These are phyloP conservation scores for Dioszegia hungarica DNA, from an alignment of 768 basidiomycete genomes.

Conservation along the genomic window DNA sequence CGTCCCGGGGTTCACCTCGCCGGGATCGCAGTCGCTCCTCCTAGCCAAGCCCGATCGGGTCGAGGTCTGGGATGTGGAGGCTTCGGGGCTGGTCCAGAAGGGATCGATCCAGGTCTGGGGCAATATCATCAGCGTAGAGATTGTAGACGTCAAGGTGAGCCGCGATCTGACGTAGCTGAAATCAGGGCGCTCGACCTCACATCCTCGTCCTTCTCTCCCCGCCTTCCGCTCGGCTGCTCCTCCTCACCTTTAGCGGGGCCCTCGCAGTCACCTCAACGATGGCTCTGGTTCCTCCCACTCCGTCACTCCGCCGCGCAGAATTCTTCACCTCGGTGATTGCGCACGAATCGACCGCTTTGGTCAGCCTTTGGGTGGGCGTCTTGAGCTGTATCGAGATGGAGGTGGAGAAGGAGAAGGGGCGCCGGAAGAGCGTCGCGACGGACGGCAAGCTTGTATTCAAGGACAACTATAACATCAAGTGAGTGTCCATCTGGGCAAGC, in stretches of 20 bases:
- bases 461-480: conserved; percentile 40
- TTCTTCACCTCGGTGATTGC: conserved; percentile 40
- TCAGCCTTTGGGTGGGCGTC: conserved; percentile 44
- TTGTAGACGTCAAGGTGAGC: conserved; percentile 32
- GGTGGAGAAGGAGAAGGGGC: conserved; percentile 38
- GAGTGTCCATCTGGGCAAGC: background rate
- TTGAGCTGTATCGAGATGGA: conserved; percentile 43
- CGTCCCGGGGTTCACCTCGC: conserved; percentile 18
- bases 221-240: conserved; percentile 41
- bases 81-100: conserved; percentile 24
- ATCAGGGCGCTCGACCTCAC: conserved; percentile 32
- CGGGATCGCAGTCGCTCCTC: conserved; percentile 27
- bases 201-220: conserved; percentile 40
- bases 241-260: conserved; percentile 23
- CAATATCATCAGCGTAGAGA: conserved; percentile 37
- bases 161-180: background rate
- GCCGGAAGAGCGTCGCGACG: background rate
- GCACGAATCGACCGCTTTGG: conserved; percentile 31
- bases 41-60: conserved; percentile 42
- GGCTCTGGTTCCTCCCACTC: conserved; percentile 32
- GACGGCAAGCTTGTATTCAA: conserved; percentile 15
- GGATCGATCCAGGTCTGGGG: conserved; percentile 43
- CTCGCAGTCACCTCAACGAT: conserved; percentile 28
- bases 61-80: conserved; percentile 37
- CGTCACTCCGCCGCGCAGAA: conserved; percentile 39